Evolutionary conservation across 176 grass and related monocot genomes (phyloP).

Genomic region (Phragmites australis): DNA sequence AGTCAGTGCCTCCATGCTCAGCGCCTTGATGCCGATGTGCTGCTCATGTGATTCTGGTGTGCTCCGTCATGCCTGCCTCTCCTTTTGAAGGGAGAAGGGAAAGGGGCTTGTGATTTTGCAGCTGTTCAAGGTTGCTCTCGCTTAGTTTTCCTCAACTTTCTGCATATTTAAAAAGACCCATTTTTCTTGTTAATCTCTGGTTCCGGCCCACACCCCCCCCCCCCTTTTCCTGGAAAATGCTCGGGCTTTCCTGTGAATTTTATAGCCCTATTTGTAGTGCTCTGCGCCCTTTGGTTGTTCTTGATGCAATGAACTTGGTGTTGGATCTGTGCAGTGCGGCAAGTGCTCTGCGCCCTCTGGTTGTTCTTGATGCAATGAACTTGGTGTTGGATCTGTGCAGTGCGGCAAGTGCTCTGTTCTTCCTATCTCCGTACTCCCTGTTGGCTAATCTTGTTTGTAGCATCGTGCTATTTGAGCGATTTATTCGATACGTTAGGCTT

Average conservation of each 20-base stretch:
- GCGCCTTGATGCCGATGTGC: conserved; percentile 4
- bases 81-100: background rate
- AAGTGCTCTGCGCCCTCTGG: background rate
- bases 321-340: conserved; percentile 14
- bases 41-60: conserved; percentile 30
- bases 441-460: conserved; percentile 1
- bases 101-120: background rate
- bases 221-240: background rate
- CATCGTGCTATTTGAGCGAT: background rate
- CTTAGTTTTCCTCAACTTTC: background rate
- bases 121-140: conserved; percentile 14
- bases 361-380: background rate
- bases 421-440: background rate
- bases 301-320: background rate
- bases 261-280: background rate
- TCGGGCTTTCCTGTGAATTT: background rate
- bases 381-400: conserved; percentile 21
- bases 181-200: background rate
- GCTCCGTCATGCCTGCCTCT: background rate
- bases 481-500: background rate
- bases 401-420: background rate
- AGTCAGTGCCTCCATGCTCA: conserved; percentile 26
- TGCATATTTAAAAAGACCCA: background rate
- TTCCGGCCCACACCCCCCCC: background rate
- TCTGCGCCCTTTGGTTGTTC: background rate